Percentiles rank a stretch among this genome's conserved stretches.
Conservation (phyloP, 192 early-diverging fungal species). For the Linnemannia schmuckeri region DNA sequence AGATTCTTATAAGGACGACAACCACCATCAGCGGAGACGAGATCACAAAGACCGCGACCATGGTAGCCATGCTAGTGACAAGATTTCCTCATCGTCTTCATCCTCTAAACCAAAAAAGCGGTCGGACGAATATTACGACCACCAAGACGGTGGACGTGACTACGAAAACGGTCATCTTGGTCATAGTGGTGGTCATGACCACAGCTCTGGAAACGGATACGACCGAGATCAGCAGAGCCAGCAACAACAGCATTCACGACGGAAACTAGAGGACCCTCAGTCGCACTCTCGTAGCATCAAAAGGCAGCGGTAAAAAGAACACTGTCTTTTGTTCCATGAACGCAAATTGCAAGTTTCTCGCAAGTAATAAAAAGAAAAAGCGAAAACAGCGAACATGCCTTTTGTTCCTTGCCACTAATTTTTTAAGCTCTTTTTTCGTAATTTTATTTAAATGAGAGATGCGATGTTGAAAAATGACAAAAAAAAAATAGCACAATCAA, state of each 20-base stretch:
- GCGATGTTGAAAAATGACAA: conserved; percentile 7
- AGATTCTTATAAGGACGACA: neutral
- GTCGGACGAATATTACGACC: neutral
- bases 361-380: neutral
- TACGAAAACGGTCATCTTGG: neutral
- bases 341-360: neutral
- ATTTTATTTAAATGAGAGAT: neutral
- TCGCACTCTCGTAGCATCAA: conserved; percentile 18
- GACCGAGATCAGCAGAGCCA: conserved; percentile 12
- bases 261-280: conserved; percentile 17
- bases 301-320: conserved; percentile 23
- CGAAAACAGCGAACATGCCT: neutral
- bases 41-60: conserved; percentile 11
- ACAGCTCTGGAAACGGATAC: conserved; percentile 18
- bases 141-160: conserved; percentile 6
- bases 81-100: neutral
- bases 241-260: conserved; percentile 13
- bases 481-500: neutral
- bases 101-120: neutral
- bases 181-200: neutral
- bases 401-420: neutral
- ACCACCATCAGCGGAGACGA: conserved; percentile 9
- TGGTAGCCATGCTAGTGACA: neutral
- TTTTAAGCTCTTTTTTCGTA: neutral
- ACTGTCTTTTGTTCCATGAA: neutral